Evolutionary conservation across 176 grass and related monocot genomes (phyloP).

Genomic region (Musa beccarii): DNA sequence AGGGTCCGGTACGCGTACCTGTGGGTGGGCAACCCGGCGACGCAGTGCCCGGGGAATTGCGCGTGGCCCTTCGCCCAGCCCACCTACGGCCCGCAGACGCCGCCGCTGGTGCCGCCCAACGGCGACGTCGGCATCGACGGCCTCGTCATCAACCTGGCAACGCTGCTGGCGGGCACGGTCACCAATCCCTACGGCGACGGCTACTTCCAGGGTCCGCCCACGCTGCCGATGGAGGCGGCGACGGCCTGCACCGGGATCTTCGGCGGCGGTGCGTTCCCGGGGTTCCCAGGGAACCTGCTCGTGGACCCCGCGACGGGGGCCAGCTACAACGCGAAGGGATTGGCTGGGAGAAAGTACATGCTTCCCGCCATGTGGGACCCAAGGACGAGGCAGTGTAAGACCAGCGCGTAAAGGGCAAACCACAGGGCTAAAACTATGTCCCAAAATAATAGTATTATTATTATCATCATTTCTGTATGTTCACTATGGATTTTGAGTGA

Average conservation of each 20-base stretch:
- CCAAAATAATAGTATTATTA: too few relatives aligned
- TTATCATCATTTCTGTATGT: too few relatives aligned
- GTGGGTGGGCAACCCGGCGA: slow-evolving; percentile 14
- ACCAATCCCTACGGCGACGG: slow-evolving; percentile 46
- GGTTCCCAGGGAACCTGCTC: slow-evolving; percentile 40
- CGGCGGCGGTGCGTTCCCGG: slow-evolving; percentile 45
- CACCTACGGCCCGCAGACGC: slow-evolving; percentile 41
- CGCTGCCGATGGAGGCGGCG: slow-evolving; percentile 39
- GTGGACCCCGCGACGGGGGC: slow-evolving; percentile 35
- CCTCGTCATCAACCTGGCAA: slow-evolving; percentile 39
- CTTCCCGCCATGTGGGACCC: neutral
- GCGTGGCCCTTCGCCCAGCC: slow-evolving; percentile 60
- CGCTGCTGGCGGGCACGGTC: slow-evolving; percentile 43
- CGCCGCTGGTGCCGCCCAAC: slow-evolving; percentile 41
- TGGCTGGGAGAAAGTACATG: neutral
- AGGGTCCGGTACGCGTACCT: neutral
- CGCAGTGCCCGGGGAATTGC: slow-evolving; percentile 53
- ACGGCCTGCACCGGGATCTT: slow-evolving; percentile 48
- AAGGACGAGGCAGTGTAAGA: too few relatives aligned
- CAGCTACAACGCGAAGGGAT: slow-evolving; percentile 27
- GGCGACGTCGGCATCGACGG: slow-evolving; percentile 49
- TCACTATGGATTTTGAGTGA: too few relatives aligned
- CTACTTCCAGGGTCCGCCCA: slow-evolving; percentile 43
- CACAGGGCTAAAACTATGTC: too few relatives aligned
- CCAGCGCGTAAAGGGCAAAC: too few relatives aligned